Evolutionary conservation across 2,329 filamentous ascomycete genomes (phyloP).

Genomic region (Kalmusia sp.): DNA sequence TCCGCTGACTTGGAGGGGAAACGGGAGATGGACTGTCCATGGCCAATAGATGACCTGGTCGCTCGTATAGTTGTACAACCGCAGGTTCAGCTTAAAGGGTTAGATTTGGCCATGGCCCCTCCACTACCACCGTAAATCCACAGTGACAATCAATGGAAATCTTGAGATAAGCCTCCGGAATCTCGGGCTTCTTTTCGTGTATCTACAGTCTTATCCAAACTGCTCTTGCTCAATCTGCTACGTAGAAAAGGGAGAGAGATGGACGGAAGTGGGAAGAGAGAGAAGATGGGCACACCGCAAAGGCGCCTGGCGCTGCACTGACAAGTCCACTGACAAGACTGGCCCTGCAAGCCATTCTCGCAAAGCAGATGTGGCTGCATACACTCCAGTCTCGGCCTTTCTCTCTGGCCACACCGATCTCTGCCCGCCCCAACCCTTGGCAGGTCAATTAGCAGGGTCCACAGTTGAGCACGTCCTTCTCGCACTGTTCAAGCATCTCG

Average conservation of each 20-base stretch:
- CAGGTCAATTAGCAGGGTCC: no score
- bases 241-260: no score
- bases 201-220: no score
- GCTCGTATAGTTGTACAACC: not conserved
- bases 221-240: no score
- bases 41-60: no score
- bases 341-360: not conserved
- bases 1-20: no score
- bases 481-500: not conserved
- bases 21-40: not conserved
- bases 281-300: not conserved
- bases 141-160: no score
- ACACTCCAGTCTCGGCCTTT: not conserved
- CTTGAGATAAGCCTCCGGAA: no score
- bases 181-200: no score
- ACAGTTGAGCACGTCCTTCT: not conserved
- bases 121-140: not conserved
- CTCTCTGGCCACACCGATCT: not conserved
- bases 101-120: no score
- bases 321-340: not conserved
- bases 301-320: not conserved
- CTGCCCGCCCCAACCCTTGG: not conserved
- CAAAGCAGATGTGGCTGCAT: slow-evolving; percentile 6
- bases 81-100: no score
- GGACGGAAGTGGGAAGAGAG: not conserved